Evolutionary conservation across 306 rosid species (phyloP).

Genomic region (Echinosophora koreensis): DNA sequence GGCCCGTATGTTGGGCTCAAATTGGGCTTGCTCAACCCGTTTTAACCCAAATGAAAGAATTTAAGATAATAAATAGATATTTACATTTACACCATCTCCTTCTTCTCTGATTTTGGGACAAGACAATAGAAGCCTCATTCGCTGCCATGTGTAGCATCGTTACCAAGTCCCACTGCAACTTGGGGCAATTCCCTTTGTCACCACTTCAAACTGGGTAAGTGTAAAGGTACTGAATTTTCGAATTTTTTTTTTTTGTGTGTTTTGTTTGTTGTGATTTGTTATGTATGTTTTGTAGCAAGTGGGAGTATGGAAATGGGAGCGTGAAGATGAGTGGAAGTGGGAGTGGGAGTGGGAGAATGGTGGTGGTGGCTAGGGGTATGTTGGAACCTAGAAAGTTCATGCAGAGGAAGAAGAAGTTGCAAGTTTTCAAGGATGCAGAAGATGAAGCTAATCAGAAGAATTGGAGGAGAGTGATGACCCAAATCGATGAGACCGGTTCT

Average conservation of each 20-base stretch:
- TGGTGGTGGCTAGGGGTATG: conserved; percentile 80
- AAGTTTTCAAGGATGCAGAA: conserved; percentile 72
- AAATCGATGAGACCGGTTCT: conserved; percentile 79
- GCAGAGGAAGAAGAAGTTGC: conserved; percentile 70
- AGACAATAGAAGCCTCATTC: no score
- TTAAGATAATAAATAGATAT: conserved; percentile 29
- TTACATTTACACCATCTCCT: conserved; percentile 27
- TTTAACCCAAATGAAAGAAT: neutral
- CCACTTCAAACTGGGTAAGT: conserved; percentile 41
- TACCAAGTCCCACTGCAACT: conserved; percentile 52
- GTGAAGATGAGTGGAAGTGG: conserved; percentile 57
- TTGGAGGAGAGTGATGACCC: conserved; percentile 86
- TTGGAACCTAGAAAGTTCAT: conserved; percentile 81
- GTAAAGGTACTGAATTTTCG: conserved; percentile 25
- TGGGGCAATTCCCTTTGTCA: conserved; percentile 45
- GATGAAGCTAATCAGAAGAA: conserved; percentile 87
- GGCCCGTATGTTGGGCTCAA: neutral
- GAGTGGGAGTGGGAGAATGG: conserved; percentile 52
- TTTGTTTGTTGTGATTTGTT: neutral
- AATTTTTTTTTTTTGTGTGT: neutral
- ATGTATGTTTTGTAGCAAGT: conserved; percentile 53
- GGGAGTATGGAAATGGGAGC: conserved; percentile 53
- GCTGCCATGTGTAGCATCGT: conserved; percentile 54
- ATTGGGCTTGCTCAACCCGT: conserved; percentile 22
- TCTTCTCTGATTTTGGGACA: neutral